phyloP scores from a whole-genome alignment of 345 rosid species.

The Rhodamnia rubescens region DNA sequence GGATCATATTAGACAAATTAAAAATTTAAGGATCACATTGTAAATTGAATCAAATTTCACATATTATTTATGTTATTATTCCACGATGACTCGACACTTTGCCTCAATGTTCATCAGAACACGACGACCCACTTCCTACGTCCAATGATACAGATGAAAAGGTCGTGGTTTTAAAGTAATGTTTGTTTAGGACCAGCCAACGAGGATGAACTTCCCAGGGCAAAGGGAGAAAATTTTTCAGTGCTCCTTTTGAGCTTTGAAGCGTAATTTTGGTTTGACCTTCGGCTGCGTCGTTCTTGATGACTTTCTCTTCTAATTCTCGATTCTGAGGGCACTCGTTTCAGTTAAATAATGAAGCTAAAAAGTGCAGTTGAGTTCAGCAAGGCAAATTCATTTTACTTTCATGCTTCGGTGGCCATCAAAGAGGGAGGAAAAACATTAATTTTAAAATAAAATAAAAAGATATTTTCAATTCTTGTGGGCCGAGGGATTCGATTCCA shows the following conservation, averaged over 20 bases:
- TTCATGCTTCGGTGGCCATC: background rate
- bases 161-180: background rate
- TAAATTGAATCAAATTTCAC: too few relatives aligned
- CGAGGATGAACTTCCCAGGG: background rate
- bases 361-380: background rate
- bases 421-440: background rate
- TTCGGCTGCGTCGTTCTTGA: background rate
- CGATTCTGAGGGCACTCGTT: background rate
- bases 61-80: too few relatives aligned
- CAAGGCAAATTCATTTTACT: background rate
- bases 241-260: background rate
- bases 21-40: too few relatives aligned
- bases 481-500: background rate
- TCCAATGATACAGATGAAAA: background rate
- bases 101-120: background rate
- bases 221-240: background rate
- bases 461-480: background rate
- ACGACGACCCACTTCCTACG: background rate
- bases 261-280: background rate
- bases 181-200: background rate
- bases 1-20: too few relatives aligned
- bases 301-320: background rate
- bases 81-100: background rate
- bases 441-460: background rate
- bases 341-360: background rate